A percentile compares a stretch with the other conserved stretches of the same genome.
Evolutionary conservation across 73 alveolate genomes (phyloP).

Genomic region (Paramecium pentaurelia): DNA sequence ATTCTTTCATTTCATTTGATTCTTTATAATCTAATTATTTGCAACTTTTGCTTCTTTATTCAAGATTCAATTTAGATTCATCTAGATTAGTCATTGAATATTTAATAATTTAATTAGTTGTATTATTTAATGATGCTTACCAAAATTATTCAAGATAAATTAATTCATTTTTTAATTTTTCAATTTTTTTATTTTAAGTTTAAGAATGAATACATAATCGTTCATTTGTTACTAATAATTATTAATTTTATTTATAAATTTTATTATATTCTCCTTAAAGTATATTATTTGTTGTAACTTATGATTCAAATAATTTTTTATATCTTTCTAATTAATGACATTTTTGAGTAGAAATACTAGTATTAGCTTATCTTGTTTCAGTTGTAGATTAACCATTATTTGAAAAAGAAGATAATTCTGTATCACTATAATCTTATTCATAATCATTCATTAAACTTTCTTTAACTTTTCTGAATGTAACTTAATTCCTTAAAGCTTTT

Average conservation of each 20-base stretch:
- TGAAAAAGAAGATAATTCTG: background rate
- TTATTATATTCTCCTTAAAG: background rate
- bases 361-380: background rate
- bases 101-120: background rate
- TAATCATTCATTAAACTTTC: background rate
- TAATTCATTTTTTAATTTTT: background rate
- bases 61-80: background rate
- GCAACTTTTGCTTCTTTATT: background rate
- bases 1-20: conserved; percentile 11
- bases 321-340: background rate
- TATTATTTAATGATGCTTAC: background rate
- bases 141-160: conserved; percentile 9
- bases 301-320: background rate
- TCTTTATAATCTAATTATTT: background rate
- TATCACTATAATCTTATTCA: background rate
- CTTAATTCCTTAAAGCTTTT: background rate
- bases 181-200: background rate
- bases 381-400: background rate
- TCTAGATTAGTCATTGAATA: background rate
- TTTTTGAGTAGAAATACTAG: background rate
- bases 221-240: background rate
- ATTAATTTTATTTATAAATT: conserved; percentile 5
- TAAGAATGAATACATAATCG: background rate
- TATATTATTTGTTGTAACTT: background rate
- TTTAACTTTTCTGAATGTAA: background rate